Conservation (phyloP, 1,284 basidiomycete genomes). For the Xerocomus nothofagi region DNA sequence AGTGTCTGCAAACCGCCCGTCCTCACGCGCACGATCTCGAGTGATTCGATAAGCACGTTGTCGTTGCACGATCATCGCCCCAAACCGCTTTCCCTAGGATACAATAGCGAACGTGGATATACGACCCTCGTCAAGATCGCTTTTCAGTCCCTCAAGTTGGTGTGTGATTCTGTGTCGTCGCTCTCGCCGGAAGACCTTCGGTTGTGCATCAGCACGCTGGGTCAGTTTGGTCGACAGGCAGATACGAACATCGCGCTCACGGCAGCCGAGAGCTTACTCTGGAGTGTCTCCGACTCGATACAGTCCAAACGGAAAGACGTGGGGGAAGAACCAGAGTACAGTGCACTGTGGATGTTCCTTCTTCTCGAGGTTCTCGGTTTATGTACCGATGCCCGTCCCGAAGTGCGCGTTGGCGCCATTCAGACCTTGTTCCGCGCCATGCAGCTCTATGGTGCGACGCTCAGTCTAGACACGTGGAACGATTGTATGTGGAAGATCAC, state of each 20-base stretch:
- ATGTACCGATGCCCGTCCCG: constrained; percentile 79
- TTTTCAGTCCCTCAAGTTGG: constrained; percentile 90
- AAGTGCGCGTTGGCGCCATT: constrained; percentile 91
- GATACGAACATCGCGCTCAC: constrained; percentile 97
- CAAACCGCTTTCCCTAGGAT: constrained; percentile 52
- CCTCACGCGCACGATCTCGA: constrained; percentile 40
- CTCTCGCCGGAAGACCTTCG: constrained; percentile 81
- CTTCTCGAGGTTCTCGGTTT: constrained; percentile 82
- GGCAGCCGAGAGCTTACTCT: constrained; percentile 84
- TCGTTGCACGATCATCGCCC: constrained; percentile 41
- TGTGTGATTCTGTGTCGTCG: constrained; percentile 88
- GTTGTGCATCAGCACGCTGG: constrained; percentile 86
- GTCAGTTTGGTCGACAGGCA: constrained; percentile 86
- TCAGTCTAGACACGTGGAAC: constrained; percentile 83
- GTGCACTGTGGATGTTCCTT: constrained; percentile 89
- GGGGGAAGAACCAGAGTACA: constrained; percentile 69
- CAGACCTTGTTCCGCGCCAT: constrained; percentile 94
- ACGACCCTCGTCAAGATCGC: constrained; percentile 80
- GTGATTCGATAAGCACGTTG: constrained; percentile 44
- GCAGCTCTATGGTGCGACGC: constrained; percentile 86
- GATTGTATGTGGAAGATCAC: constrained; percentile 86
- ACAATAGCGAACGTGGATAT: constrained; percentile 62
- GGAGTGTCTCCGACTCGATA: constrained; percentile 93
- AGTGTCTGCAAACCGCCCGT: constrained; percentile 69
- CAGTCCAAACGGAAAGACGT: constrained; percentile 73